Evolutionary conservation across 257 asterid species (phyloP).

Genomic region (Vinca minor): DNA sequence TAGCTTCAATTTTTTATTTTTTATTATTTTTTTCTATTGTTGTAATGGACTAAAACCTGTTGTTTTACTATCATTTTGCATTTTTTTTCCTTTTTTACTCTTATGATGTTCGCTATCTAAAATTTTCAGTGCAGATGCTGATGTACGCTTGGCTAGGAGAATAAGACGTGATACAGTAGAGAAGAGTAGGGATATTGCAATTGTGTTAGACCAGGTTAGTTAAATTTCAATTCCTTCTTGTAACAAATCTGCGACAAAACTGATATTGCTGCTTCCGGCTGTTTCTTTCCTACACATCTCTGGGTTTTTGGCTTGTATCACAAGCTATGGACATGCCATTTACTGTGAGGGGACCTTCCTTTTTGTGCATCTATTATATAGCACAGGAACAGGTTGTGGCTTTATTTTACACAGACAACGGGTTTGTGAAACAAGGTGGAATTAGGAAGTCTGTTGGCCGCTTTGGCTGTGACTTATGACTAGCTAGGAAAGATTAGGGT

Average conservation of each 20-base stretch:
- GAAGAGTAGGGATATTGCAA: slow-evolving; percentile 81
- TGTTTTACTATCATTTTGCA: slow-evolving; percentile 1
- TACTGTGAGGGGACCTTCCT: too few species aligned
- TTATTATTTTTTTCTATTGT: neutral
- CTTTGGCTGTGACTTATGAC: too few species aligned
- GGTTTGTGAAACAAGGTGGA: too few species aligned
- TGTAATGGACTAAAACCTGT: neutral
- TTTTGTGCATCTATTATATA: too few species aligned
- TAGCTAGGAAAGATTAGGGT: too few species aligned
- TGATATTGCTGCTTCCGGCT: neutral
- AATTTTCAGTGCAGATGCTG: slow-evolving; percentile 84
- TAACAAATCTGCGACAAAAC: neutral
- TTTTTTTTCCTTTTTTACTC: slow-evolving; percentile 15
- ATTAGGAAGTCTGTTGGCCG: too few species aligned
- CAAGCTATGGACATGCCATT: too few species aligned
- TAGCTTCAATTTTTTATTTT: too few species aligned
- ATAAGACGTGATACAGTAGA: slow-evolving; percentile 93
- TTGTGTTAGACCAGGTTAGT: slow-evolving; percentile 88
- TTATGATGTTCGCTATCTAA: slow-evolving; percentile 29
- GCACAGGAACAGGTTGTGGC: too few species aligned
- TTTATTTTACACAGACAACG: too few species aligned
- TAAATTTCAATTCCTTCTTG: slow-evolving; percentile 8
- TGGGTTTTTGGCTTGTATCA: too few species aligned
- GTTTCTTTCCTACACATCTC: too few species aligned
- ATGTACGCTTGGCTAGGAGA: slow-evolving; percentile 95